Conservation (phyloP, 352 stramenopile genomes). For the Pythium angustatum region DNA sequence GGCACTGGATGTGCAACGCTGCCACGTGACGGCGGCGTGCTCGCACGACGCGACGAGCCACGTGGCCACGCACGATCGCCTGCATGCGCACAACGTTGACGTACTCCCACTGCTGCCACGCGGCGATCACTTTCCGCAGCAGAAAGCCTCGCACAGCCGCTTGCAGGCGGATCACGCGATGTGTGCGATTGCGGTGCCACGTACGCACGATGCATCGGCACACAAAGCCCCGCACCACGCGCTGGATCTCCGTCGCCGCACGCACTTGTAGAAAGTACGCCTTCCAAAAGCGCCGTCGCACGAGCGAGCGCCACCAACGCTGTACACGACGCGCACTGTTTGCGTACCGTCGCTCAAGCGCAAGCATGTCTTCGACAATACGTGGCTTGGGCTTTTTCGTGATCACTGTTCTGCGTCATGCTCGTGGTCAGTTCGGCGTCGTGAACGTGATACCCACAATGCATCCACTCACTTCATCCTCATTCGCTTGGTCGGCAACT, state of each 20-base stretch:
- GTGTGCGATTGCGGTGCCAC: conserved; percentile 59
- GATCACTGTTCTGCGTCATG: conserved; percentile 7
- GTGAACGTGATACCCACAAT: no score
- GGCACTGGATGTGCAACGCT: conserved; percentile 56
- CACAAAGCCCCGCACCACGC: conserved; percentile 50
- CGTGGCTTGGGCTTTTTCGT: conserved; percentile 46
- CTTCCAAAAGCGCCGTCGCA: conserved; percentile 45
- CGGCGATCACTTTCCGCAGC: conserved; percentile 42
- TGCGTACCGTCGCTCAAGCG: conserved; percentile 56
- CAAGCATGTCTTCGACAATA: conserved; percentile 75
- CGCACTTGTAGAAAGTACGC: conserved; percentile 44
- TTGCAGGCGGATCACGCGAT: conserved; percentile 57
- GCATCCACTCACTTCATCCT: conserved; percentile 32
- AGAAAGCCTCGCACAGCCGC: conserved; percentile 59
- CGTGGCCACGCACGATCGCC: conserved; percentile 54
- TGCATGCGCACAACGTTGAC: conserved; percentile 68
- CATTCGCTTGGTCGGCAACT: conserved; percentile 23
- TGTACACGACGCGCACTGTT: conserved; percentile 52
- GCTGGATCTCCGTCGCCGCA: conserved; percentile 56
- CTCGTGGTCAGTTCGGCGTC: no score
- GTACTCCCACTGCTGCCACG: conserved; percentile 59
- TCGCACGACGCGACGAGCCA: conserved; percentile 25
- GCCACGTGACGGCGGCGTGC: conserved; percentile 34
- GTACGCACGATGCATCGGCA: conserved; percentile 44
- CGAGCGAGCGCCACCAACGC: conserved; percentile 53